Conservation (phyloP, 1,139 yeast genomes). For the Candida anutae region DNA sequence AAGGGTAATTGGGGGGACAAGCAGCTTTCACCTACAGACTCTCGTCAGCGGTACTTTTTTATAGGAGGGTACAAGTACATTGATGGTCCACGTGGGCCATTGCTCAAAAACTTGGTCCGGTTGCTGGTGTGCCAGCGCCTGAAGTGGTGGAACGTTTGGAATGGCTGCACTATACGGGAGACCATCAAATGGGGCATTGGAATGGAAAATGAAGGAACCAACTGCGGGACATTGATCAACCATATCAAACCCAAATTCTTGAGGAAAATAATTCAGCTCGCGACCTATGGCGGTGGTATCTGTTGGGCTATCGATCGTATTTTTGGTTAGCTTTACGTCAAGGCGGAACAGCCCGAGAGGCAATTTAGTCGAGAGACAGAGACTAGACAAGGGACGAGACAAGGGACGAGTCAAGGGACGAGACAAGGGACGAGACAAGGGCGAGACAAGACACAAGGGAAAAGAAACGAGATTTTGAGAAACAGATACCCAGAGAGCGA, state of each 20-base stretch:
- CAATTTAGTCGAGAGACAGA: too few species aligned
- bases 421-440: too few species aligned
- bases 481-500: too few species aligned
- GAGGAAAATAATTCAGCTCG: conserved; percentile 35
- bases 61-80: conserved; percentile 87
- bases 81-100: conserved; percentile 89
- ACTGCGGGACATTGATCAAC: conserved; percentile 55
- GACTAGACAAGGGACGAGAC: too few species aligned
- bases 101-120: conserved; percentile 66
- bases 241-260: conserved; percentile 45
- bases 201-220: conserved; percentile 73
- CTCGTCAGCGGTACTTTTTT: conserved; percentile 70
- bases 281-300: conserved; percentile 72
- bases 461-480: too few species aligned
- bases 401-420: too few species aligned
- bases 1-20: conserved; percentile 93
- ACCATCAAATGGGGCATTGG: conserved; percentile 81
- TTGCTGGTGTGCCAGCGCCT: conserved; percentile 69
- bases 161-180: conserved; percentile 70
- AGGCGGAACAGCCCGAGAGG: too few species aligned
- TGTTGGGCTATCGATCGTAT: too few species aligned
- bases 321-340: too few species aligned
- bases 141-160: conserved; percentile 77
- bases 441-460: too few species aligned
- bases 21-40: conserved; percentile 56